Evolutionary conservation across 768 basidiomycete species (phyloP).

Genomic region (Amyloporia xantha): DNA sequence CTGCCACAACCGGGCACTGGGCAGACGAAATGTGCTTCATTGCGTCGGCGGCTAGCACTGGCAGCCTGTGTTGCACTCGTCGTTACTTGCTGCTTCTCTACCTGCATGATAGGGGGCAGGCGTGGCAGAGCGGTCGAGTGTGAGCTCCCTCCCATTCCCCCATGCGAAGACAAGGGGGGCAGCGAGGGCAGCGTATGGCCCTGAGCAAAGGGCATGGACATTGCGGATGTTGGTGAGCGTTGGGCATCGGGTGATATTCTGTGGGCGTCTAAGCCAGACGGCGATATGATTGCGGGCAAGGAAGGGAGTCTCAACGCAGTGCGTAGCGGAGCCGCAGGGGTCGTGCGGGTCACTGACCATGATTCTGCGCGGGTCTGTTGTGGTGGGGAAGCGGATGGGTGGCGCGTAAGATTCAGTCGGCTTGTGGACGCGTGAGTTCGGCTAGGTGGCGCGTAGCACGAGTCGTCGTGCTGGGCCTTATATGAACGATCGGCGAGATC

Average conservation of each 20-base stretch:
- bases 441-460: background rate
- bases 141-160: background rate
- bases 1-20: constrained; percentile 33
- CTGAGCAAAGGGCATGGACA: background rate
- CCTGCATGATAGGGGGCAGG: constrained; percentile 81
- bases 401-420: background rate
- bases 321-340: background rate
- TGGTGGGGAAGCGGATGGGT: background rate
- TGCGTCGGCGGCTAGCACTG: constrained; percentile 81
- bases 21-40: constrained; percentile 80
- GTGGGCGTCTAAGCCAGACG: background rate
- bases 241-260: background rate
- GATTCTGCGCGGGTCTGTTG: background rate
- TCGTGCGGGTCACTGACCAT: constrained; percentile 1
- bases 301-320: background rate
- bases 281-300: background rate
- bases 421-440: background rate
- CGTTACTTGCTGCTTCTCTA: constrained; percentile 92
- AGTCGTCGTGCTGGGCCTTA: background rate
- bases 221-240: constrained; percentile 8
- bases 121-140: constrained; percentile 30
- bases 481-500: background rate
- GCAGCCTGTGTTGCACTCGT: constrained; percentile 91
- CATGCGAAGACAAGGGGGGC: constrained; percentile 2
- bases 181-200: constrained; percentile 8